Evolutionary conservation across 176 grass and related monocot species (phyloP), one percentile per base, ranked within the genome.

Genomic region (Pontederia paniculata): DNA sequence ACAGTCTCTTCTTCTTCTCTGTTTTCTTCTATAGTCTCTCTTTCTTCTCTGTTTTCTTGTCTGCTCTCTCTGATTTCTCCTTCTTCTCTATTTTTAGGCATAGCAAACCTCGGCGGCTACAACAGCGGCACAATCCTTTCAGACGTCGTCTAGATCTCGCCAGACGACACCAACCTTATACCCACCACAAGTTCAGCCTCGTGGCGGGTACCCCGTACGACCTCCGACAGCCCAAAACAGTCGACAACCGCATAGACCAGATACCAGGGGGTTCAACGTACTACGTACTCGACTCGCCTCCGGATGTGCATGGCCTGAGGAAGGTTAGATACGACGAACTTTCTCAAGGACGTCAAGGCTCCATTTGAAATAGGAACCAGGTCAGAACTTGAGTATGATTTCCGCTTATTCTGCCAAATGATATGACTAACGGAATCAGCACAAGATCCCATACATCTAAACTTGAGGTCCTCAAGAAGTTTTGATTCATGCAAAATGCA

Each of bases 71-170:
- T n/a, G n/a, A n/a, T n/a, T n/a, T n/a, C n/a, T n/a, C n/a, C n/a
- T n/a, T n/a, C n/a, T n/a, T n/a, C n/a, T n/a, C n/a, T n/a, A n/a
- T n/a, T n/a, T n/a, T n/a, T n/a, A n/a, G n/a, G n/a, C n/a, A n/a
- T n/a, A n/a, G n/a, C n/a, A 79, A 90, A 97, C 77, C 80, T 97
- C 3, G 71, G 51, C 16, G 82, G 91, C 9, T 59, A 89, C 7
- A 50, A 57, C 74, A 63, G 77, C 28, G 72, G 86, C 67, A 71
- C 84, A 48, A 82, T 97, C 25, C 77, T 90, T 6, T 72, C 74
- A 7, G 73, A 90, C 71, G 54, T 55, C 37, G 77, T 97, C 17
- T 71, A 68, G 60, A 79, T 97, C 42, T 78, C 65, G 0, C 74
- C 77, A 0, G 55, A 74, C 11, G 86, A 90, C 70, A n/a, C 22